A percentile compares a stretch with the other conserved stretches of the same genome.
phyloP scores from a whole-genome alignment of 257 asterid species.

The Salvia hispanica region DNA sequence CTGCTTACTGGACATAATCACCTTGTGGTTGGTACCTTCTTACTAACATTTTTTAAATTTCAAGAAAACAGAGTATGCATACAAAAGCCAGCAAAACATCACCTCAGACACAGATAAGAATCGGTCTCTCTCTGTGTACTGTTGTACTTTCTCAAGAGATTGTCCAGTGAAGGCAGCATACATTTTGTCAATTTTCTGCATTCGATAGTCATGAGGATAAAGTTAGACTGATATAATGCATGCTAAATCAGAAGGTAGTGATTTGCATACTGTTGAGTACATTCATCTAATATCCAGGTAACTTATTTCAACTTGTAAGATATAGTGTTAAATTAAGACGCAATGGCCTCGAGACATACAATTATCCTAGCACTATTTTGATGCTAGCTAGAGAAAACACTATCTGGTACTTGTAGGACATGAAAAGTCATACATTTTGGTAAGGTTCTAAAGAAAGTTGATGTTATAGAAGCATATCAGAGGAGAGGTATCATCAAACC shows the following conservation, averaged over 20 bases:
- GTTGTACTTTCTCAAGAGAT: conserved; percentile 79
- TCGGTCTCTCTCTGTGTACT: conserved; percentile 82
- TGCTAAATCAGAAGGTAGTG: conserved; percentile 11
- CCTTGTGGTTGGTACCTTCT: not conserved
- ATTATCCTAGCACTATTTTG: conserved; percentile 8
- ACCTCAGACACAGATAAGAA: conserved; percentile 91
- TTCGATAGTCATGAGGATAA: conserved; percentile 23
- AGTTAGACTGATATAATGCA: conserved; percentile 13
- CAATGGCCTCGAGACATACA: conserved; percentile 7
- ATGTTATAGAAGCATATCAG: conserved; percentile 11
- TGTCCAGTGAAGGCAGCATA: conserved; percentile 90
- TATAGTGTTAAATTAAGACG: conserved; percentile 6
- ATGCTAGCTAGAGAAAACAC: not conserved
- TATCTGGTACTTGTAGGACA: not conserved
- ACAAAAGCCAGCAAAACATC: conserved; percentile 34
- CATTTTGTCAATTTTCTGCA: conserved; percentile 93
- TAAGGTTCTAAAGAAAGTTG: not conserved
- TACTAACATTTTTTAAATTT: conserved; percentile 7
- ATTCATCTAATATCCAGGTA: conserved; percentile 17
- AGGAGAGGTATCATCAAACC: conserved; percentile 6
- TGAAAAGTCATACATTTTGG: conserved; percentile 12
- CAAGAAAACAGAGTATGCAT: conserved; percentile 15
- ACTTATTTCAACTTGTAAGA: conserved; percentile 1
- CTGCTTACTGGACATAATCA: not conserved
- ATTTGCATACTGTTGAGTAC: not conserved